Base-by-base conservation (phyloP, 2,329 filamentous ascomycete genomes). In the Nemania diffusa region DNA sequence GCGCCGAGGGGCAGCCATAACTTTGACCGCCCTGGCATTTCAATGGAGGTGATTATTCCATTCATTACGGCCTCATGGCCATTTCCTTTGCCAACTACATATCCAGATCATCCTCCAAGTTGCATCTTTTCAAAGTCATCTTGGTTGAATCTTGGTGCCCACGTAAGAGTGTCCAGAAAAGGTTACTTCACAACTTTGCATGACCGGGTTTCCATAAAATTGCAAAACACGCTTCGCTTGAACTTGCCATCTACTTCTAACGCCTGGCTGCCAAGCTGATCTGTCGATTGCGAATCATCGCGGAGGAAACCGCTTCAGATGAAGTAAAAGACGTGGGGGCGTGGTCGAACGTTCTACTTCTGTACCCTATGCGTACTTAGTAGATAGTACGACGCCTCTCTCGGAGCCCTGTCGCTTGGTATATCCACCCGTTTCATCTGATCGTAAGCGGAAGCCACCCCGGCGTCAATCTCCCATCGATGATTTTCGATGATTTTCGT, bases 401-500 rank as follows among this genome's bases (percentile, higher is more conserved):
- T 50, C n/a, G 4, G 13, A 22, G 34, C 55, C 52, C 37, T 62
- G 46, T 57, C 55, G 29, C 22, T 50, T 37, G 34, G 55, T 4
- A 57, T 56, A 61, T 34, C 66, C 58, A 56, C 37, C 51, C 27
- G 64, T 67, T 64, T 67, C 60, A 64, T 69, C 57, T 62, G 42
- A 64, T 62, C 64, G 27, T 51, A 64, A 59, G 53, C 27, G 68
- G 68, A 22, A 72, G 53, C 50, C 7, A 34, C 37, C 67, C 72
- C 62, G 65, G 67, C 53, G 27, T 62, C 34, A 62, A 65, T 68
- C 57, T 17, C 48, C 29, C 52, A 67, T 64, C 59, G 51, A 27
- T 32, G 52, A 62, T 48, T 24, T 46, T 24, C 22, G 17, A n/a
- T n/a, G 40, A 13, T 51, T 51, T 52, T 34, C 22, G 27, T 34